Evolutionary conservation across 257 asterid genomes (phyloP).

Genomic region (Salvia miltiorrhiza): DNA sequence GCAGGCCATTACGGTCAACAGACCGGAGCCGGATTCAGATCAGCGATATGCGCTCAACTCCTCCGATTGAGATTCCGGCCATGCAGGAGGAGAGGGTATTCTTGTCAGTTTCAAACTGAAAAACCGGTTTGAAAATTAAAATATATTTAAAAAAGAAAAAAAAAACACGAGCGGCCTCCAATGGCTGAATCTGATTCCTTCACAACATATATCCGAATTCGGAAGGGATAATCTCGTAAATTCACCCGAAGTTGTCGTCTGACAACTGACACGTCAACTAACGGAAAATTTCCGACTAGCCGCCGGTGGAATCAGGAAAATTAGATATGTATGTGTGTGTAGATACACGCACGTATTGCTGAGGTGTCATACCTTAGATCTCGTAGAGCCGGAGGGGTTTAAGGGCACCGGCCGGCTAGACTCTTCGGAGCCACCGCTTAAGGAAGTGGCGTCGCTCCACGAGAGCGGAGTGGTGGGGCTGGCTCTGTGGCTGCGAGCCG

Average conservation of each 20-base stretch:
- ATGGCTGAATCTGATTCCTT: constrained; percentile 41
- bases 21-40: constrained; percentile 17
- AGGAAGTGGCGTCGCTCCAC: constrained; percentile 60
- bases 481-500: constrained; percentile 39
- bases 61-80: constrained; percentile 5
- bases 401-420: constrained; percentile 26
- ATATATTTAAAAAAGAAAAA: not conserved
- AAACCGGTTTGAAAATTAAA: not conserved
- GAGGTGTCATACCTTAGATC: constrained; percentile 60
- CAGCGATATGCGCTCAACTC: not conserved
- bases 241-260: constrained; percentile 14
- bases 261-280: constrained; percentile 31
- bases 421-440: constrained; percentile 58
- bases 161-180: constrained; percentile 1
- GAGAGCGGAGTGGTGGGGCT: constrained; percentile 82
- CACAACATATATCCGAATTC: constrained; percentile 30
- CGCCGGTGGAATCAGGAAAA: constrained; percentile 25
- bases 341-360: not conserved
- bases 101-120: constrained; percentile 12
- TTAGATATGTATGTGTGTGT: not conserved
- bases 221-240: constrained; percentile 36
- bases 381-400: constrained; percentile 27
- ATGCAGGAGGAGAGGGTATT: constrained; percentile 30
- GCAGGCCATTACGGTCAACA: constrained; percentile 31
- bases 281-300: constrained; percentile 10